Evolutionary conservation across 2,329 filamentous ascomycete species (phyloP), one percentile per base, ranked within the genome.

Genomic region (Colletotrichum endophyticum): DNA sequence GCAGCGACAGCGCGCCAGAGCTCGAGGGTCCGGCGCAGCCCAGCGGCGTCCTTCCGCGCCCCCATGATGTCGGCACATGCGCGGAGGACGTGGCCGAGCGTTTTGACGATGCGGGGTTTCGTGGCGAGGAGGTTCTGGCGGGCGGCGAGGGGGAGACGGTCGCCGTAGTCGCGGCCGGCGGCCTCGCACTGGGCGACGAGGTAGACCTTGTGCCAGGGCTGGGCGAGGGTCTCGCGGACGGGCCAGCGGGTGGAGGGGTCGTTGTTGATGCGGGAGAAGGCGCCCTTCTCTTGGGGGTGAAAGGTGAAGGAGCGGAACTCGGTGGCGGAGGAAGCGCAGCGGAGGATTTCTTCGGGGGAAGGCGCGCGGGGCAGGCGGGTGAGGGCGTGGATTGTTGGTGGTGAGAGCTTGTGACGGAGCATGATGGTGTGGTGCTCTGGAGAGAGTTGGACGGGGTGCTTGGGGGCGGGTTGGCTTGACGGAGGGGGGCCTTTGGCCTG

Each of bases 1-100:
- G 96, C 94, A 27, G 92, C 90, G 68, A 99, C 86, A 78, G 95
- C 95, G 73, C 96, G 90, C 64, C 94, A 90, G 8, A 99, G 89
- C 81, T 96, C 94, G 3, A 99, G 89, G 8, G 94, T 94, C 77
- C 93, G 92, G 32, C 90, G 90, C 3, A 92, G 89, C 3, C 94
- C 90, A 6, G 92, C 84, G 0, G 95, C 93, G 82, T 99, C 95
- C 2, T 75, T 66, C 12, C 82, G 81, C 12, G 82, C 44, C 1
- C 86, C 86, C 22, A 85, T 79, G 3, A 88, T 80, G 53, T 88
- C 86, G 6, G 82, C 80, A 6, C 85, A 71, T 59, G 86, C 87
- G 69, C 86, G 82, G 19, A 88, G 70, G 2, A 83, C 79, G 6
- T 78, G 79, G 30, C 86, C 83, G 0, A 88, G 78, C 4, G 84